Evolutionary conservation across 331 rosid genomes (phyloP).

Genomic region (Rhamnella rubrinervis): DNA sequence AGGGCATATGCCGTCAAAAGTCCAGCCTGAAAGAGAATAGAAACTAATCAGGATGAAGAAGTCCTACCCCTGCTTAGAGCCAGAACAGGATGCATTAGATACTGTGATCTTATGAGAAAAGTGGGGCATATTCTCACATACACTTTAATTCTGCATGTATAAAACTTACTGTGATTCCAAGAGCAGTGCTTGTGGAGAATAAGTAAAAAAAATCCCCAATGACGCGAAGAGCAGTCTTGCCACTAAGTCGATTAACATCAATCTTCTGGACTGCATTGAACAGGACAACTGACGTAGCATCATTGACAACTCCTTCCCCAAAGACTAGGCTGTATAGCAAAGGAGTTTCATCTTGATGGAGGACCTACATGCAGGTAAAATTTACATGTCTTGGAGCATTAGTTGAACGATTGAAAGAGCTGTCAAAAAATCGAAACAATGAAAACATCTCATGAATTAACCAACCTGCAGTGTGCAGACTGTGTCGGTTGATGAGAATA

Average conservation of each 20-base stretch:
- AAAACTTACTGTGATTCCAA: constrained; percentile 64
- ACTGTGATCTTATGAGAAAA: too few species aligned
- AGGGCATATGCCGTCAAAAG: constrained; percentile 70
- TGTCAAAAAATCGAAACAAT: constrained; percentile 15
- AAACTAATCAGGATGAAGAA: background rate
- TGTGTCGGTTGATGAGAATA: constrained; percentile 90
- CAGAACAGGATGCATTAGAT: too few species aligned
- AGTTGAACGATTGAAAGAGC: constrained; percentile 3
- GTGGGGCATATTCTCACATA: too few species aligned
- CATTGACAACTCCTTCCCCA: constrained; percentile 97
- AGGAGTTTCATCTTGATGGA: constrained; percentile 86
- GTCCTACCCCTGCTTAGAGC: too few species aligned
- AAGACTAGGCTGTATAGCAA: constrained; percentile 84
- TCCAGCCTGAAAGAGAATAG: constrained; percentile 51
- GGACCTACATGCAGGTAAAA: constrained; percentile 53
- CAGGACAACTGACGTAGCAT: constrained; percentile 91
- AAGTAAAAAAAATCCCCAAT: constrained; percentile 70
- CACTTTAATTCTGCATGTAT: background rate
- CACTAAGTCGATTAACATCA: constrained; percentile 45
- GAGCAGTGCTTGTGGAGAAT: constrained; percentile 75
- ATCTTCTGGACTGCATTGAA: constrained; percentile 84
- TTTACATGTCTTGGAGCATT: background rate
- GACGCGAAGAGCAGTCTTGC: constrained; percentile 33
- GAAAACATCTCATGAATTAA: constrained; percentile 20
- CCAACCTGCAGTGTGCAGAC: constrained; percentile 94